These are phyloP conservation scores for Corrigiola litoralis DNA, from an alignment of 179 eudicot species.

Conservation along the genomic window DNA sequence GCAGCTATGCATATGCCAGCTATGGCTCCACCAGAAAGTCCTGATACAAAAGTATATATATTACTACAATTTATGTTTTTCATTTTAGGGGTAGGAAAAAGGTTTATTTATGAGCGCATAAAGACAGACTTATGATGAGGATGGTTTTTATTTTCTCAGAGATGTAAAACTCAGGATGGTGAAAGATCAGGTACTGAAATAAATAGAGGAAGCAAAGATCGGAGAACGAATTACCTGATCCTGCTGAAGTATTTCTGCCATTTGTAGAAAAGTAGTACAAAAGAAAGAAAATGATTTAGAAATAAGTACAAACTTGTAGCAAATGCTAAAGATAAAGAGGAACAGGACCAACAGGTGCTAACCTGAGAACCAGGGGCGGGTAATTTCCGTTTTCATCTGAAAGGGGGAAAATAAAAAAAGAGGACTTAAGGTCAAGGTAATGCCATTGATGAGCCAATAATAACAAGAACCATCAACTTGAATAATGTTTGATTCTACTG, in stretches of 20 bases:
- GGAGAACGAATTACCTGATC: conserved; percentile 20
- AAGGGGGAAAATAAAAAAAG: conserved; percentile 2
- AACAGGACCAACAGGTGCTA: conserved; percentile 7
- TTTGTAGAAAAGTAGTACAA: conserved; percentile 13
- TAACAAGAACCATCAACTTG: no score
- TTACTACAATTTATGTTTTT: background rate
- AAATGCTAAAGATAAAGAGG: background rate
- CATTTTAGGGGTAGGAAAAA: background rate
- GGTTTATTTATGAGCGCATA: background rate
- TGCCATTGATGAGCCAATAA: background rate
- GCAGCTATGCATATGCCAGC: conserved; percentile 49
- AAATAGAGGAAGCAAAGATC: background rate
- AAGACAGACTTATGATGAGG: background rate
- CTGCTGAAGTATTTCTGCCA: conserved; percentile 35
- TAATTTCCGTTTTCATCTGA: conserved; percentile 57
- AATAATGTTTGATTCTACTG: no score
- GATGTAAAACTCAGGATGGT: background rate
- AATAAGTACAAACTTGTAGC: background rate
- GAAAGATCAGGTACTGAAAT: background rate
- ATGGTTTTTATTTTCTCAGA: background rate
- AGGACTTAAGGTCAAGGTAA: background rate
- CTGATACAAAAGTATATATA: conserved; percentile 23
- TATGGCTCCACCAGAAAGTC: conserved; percentile 39
- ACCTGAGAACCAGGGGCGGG: conserved; percentile 45
- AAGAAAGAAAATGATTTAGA: background rate